Evolutionary conservation across 2,329 filamentous ascomycete species (phyloP).

Genomic region (Clathrospora elynae): DNA sequence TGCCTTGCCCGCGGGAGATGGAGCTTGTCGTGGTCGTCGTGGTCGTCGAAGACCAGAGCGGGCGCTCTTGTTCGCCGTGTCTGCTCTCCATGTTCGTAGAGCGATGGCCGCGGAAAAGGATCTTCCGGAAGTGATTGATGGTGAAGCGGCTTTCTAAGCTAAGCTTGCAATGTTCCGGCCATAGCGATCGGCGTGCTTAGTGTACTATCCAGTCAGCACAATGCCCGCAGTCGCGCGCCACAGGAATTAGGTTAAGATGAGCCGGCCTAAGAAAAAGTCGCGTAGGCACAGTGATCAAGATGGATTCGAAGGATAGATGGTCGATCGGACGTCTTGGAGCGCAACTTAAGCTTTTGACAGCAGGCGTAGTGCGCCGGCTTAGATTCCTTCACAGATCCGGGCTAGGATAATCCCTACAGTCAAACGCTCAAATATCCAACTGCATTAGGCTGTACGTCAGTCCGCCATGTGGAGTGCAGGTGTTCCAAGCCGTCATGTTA

Average conservation of each 20-base stretch:
- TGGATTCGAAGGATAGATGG: slow-evolving; percentile 2
- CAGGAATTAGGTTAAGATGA: slow-evolving; percentile 8
- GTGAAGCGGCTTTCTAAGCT: slow-evolving; percentile 10
- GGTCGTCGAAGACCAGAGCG: slow-evolving; percentile 21
- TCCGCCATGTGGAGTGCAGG: background rate
- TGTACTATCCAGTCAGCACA: slow-evolving; percentile 25
- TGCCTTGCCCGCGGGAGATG: slow-evolving; percentile 24
- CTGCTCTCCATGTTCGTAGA: slow-evolving; percentile 20
- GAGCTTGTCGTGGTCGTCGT: slow-evolving; percentile 34
- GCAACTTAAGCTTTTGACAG: slow-evolving; percentile 2
- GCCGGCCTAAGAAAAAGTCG: slow-evolving; percentile 9
- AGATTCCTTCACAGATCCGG: too few relatives aligned
- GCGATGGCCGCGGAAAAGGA: slow-evolving; percentile 1
- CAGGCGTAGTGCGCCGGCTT: background rate
- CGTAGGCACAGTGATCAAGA: slow-evolving; percentile 5
- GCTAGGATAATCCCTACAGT: too few relatives aligned
- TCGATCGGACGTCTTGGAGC: background rate
- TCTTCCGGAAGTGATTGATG: background rate
- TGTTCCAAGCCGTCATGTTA: background rate
- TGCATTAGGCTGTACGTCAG: background rate
- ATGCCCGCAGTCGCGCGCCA: slow-evolving; percentile 3
- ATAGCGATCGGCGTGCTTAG: slow-evolving; percentile 22
- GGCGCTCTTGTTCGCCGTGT: slow-evolving; percentile 13
- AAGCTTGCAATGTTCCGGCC: slow-evolving; percentile 24
- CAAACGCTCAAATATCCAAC: too few relatives aligned